These are phyloP conservation scores for Schwanniomyces yamadae DNA, from an alignment of 805 yeast genomes.

Conservation along the genomic window DNA sequence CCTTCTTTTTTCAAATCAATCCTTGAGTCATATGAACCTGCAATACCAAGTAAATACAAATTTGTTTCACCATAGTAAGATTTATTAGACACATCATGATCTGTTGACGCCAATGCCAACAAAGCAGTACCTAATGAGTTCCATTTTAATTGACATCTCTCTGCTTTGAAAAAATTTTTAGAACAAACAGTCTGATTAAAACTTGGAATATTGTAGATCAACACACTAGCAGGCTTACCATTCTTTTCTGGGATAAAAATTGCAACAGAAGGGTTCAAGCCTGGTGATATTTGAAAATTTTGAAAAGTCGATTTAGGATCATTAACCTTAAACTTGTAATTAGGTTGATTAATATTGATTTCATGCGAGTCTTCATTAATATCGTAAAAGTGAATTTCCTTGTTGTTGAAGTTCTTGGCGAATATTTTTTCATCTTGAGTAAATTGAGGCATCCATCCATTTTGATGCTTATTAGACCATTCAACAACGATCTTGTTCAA, in stretches of 20 bases:
- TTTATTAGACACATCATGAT: constrained; percentile 90
- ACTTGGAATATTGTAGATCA: constrained; percentile 78
- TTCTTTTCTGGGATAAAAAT: constrained; percentile 82
- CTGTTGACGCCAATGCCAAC: constrained; percentile 90
- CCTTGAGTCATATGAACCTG: constrained; percentile 87
- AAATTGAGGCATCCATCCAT: constrained; percentile 91
- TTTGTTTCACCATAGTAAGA: constrained; percentile 97
- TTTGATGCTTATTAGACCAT: constrained; percentile 78
- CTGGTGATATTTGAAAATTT: constrained; percentile 74
- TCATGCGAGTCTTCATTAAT: constrained; percentile 27
- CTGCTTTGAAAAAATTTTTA: constrained; percentile 93
- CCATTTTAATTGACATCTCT: constrained; percentile 90
- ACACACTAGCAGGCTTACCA: constrained; percentile 88
- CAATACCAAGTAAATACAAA: constrained; percentile 83
- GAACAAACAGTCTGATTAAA: constrained; percentile 75
- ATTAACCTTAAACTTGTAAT: constrained; percentile 55
- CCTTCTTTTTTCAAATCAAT: constrained; percentile 89
- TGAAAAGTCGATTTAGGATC: constrained; percentile 50
- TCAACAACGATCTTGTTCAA: constrained; percentile 50
- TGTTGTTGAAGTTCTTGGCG: constrained; percentile 56
- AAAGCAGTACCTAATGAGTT: constrained; percentile 91
- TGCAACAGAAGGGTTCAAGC: constrained; percentile 85
- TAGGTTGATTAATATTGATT: constrained; percentile 47
- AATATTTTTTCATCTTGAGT: constrained; percentile 74
- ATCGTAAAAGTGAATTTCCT: constrained; percentile 69